Evolutionary conservation across 495 filamentous ascomycete genomes (phyloP), one percentile per base, ranked within the genome.

Genomic region (Tirmania nivea): DNA sequence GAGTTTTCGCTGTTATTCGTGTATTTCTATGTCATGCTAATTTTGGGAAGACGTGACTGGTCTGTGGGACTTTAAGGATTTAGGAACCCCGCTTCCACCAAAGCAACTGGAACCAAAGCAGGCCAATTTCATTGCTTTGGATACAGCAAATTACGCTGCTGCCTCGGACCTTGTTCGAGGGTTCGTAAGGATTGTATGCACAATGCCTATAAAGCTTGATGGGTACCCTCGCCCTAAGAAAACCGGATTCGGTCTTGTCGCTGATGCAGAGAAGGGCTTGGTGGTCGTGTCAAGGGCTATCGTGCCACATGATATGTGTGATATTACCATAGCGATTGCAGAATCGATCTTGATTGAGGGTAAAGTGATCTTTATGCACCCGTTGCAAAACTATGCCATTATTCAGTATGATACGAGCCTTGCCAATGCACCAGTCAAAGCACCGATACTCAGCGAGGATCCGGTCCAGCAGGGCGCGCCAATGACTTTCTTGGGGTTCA

Each of bases 351-450:
- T 95, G 52, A 83, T 96, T 14, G 81, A 83, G 54, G 90, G 83
- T 55, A 94, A 92, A 66, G 83, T 99, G 14, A 72, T 94, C 19
- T 99, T 99, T 72, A 74, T 99, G 70, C 90, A 99, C 66, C 90
- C 90, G n/a, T 71, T 96, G 34, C 92, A 95, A 63, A 99, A 99
- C 66, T 99, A 95, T 68, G 81, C 80, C 56, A 81, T 99, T 60
- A 76, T 99, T 54, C 83, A 92, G 67, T 99, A 96, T 63, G 90
- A 99, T 66, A 83, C 92, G 2, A 79, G 74, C 35, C 77, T 99
- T 1, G 92, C 96, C 48, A 76, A 92, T 59, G 90, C 92, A 8
- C 89, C 92, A 6, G 86, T 99, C 19, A 73, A 92, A 67, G 88
- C 81, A 59, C 89, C 90, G 20, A 83, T 74, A 61, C 76, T 99